Base-by-base conservation (phyloP, 1,284 basidiomycete genomes). In the Rhodotorula sp. region DNA sequence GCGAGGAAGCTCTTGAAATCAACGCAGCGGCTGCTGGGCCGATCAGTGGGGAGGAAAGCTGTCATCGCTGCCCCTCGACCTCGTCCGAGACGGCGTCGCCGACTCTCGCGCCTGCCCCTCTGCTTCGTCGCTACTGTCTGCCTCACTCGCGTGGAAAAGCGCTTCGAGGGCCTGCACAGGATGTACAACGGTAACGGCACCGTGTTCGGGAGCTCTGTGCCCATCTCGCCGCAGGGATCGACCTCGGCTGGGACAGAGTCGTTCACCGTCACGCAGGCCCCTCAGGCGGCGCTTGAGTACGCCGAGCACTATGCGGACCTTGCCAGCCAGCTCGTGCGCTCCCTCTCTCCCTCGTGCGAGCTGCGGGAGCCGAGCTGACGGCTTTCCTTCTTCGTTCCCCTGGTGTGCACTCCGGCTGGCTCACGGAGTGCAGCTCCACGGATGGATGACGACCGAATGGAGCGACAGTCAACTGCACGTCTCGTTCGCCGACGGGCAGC, bases 391-490 rank as follows among this genome's bases (percentile, higher is more conserved):
- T 27, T 34, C 53, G 7, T 50, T 23, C 49, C 9, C n/a, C n/a
- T n/a, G n/a, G n/a, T n/a, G n/a, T n/a, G n/a, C n/a, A n/a, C n/a
- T n/a, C n/a, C n/a, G n/a, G n/a, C n/a, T 34, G 34, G 34, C 34
- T 3, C 34, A 34, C 34, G 34, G 34, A 23, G 10, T 1, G 5
- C 65, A 70, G 72, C 55, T 70, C 8, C 41, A 13, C 0, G 62
- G 65, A 14, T 73, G 57, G 45, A 61, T 59, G 16, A n/a, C 52
- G 8, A 50, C 59, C 44, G 49, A 60, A 7, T 71, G 59, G 23
- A 44, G 52, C 27, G 72, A 74, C 56, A 56, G 50, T 5, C 58
- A 56, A 49, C 57, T 73, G 17, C 53, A 62, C 8, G 66, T 66
- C 44, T 23, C 48, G 23, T 68, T 53, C 14, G 45, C 59, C 16